Percentiles rank a stretch among this genome's conserved stretches.
phyloP scores from a whole-genome alignment of 176 grass and related monocot genomes.

The Otatea glauca region DNA sequence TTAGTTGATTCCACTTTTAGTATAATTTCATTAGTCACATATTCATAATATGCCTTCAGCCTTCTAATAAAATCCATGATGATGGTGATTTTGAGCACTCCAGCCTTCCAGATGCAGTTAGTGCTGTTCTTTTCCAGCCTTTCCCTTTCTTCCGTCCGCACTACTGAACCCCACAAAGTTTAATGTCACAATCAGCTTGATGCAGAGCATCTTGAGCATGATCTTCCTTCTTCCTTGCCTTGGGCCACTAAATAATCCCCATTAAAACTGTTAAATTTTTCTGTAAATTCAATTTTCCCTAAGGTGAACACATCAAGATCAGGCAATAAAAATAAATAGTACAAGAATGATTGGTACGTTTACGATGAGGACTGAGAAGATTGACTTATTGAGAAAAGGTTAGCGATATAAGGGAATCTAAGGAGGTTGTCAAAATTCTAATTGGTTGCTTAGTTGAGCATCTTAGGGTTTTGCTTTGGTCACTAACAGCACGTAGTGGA shows the following conservation, averaged over 20 bases:
- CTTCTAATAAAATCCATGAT: conserved; percentile 56
- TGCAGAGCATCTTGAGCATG: conserved; percentile 66
- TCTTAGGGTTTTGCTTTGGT: conserved; percentile 40
- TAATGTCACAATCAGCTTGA: conserved; percentile 67
- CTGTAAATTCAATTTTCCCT: conserved; percentile 35
- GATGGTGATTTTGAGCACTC: conserved; percentile 56
- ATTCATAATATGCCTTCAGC: conserved; percentile 57
- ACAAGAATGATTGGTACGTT: conserved; percentile 42
- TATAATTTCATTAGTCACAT: conserved; percentile 33
- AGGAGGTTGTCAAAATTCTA: conserved; percentile 53
- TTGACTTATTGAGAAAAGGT: conserved; percentile 47
- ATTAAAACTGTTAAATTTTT: conserved; percentile 50
- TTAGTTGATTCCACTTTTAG: conserved; percentile 32
- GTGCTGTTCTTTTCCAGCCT: conserved; percentile 58
- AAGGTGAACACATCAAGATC: conserved; percentile 23
- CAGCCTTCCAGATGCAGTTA: conserved; percentile 66
- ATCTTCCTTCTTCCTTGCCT: conserved; percentile 61
- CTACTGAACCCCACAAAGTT: conserved; percentile 59
- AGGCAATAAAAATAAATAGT: conserved; percentile 43
- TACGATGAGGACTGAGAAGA: conserved; percentile 33
- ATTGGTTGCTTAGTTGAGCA: conserved; percentile 39
- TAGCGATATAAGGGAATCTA: conserved; percentile 56
- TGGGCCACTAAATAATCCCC: conserved; percentile 51
- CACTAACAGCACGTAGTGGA: conserved; percentile 43
- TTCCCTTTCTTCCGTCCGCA: conserved; percentile 13